A percentile compares a stretch with the other conserved stretches of the same genome.
These are phyloP conservation scores for Trichosanthes truncata DNA, from an alignment of 306 rosid genomes.

Conservation along the genomic window DNA sequence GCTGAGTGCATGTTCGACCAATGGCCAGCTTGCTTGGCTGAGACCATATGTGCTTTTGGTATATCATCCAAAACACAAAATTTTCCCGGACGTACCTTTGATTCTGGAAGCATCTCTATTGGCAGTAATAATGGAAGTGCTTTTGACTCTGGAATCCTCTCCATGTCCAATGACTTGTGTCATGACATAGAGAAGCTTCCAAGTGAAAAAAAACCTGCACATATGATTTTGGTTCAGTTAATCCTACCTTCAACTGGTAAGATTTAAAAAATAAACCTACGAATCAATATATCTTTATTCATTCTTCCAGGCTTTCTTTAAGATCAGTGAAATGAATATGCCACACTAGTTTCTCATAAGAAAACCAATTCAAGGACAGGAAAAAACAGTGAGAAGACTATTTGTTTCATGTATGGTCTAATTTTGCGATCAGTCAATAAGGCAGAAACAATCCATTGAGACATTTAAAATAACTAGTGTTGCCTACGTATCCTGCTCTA, in stretches of 20 bases:
- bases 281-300: neutral
- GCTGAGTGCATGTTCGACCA: conserved; percentile 43
- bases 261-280: conserved; percentile 11
- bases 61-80: neutral
- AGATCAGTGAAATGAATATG: conserved; percentile 3
- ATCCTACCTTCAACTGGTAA: conserved; percentile 7
- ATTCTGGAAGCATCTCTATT: conserved; percentile 13
- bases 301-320: neutral
- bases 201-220: conserved; percentile 37
- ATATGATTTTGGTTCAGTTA: conserved; percentile 17
- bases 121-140: conserved; percentile 41
- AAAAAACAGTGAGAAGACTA: neutral
- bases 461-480: neutral
- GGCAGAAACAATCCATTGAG: neutral
- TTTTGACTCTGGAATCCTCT: conserved; percentile 65
- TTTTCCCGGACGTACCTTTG: neutral
- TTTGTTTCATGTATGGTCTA: neutral
- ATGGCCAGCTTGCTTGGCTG: conserved; percentile 46
- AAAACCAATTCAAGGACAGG: conserved; percentile 18
- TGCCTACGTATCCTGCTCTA: neutral
- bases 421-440: neutral
- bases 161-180: conserved; percentile 44
- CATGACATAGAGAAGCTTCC: conserved; percentile 30
- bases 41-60: conserved; percentile 25
- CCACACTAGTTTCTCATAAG: neutral